Evolutionary conservation across 1,139 yeast species (phyloP), one percentile per base, ranked within the genome.

Genomic region (Yamadazyma atlantica): DNA sequence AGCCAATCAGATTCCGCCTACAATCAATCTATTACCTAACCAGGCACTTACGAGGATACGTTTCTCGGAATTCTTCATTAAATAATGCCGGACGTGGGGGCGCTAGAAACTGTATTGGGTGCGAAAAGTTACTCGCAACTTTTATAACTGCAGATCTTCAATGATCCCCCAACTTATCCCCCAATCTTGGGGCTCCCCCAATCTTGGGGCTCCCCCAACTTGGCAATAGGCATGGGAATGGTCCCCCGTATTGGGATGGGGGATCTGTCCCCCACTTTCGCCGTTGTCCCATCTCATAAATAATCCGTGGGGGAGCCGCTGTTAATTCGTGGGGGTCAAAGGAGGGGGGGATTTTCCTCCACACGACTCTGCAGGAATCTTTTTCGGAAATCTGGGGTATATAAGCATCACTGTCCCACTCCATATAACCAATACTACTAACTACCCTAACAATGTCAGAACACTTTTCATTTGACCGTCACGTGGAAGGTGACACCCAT

Each of bases 401-500:
- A 11, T 17, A 11, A 4, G 6, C 29, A 11, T 12, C 12, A n/a
- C 12, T 32, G 12, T 12, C 11, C 13, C 14, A 21, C 14, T 3
- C 30, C 6, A 9, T 18, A n/a, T 18, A 9, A 8, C 25, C 33
- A 11, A 10, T 8, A n/a, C 33, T 13, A 14, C 14, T 28, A 28
- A 28, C 30, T 7, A 12, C 12, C 26, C n/a, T n/a, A n/a, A 23
- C n/a, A 14, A 39, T 36, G 51, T 44, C 49, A 29, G 53, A 50
- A 36, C 55, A 54, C 40, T 45, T 40, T 29, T 51, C 58, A 24
- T 39, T 44, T 19, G 60, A 55, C 35, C 55, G 60, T 40, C 58
- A 55, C 34, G 54, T 55, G 33, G 58, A 52, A 15, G 48, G 57
- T 15, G 60, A 55, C 37, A 51, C 55, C 5, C 49, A 54, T 27